Evolutionary conservation across 176 grass and related monocot genomes (phyloP), one percentile per base, ranked within the genome.

Genomic region (Carex littledalei): DNA sequence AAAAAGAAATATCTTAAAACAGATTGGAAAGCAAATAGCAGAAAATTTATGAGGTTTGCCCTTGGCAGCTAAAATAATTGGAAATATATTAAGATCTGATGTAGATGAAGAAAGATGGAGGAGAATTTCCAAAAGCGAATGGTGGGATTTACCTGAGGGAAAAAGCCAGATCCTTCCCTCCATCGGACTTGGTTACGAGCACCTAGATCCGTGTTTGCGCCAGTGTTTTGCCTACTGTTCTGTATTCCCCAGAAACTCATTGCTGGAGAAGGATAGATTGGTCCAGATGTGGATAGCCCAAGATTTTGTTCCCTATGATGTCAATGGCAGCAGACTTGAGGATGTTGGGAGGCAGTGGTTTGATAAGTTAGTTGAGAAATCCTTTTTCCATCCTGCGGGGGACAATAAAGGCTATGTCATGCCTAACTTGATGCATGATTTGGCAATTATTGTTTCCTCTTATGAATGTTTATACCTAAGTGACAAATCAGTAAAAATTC

Each of bases 201-300:
- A 76, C 5, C 86, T 92, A 60, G 63, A 70, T 78, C 67, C 78
- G 24, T 10, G 79, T 87, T 50, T 88, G 59, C 79, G 86, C 61
- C 88, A 88, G n/a, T 93, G 88, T 68, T 84, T 90, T 81, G 1
- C 85, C 1, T 86, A 84, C 70, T 90, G 60, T 64, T 84, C 88
- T 0, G 41, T 93, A 8, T 93, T 93, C 21, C 91, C 88, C 4
- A 88, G 60, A 58, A 86, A 85, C 10, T 84, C 80, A 59, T 4
- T 86, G 3, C 84, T 90, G 26, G 32, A 49, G 3, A 93, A 90
- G 67, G 32, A 82, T 9, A 11, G 82, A 0, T 81, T 93, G 68
- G 62, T 90, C 0, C 80, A 90, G 0, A 93, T 90, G 86, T 93
- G 92, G 92, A 87, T 91, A 20, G 78, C 87, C 17, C 92, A 89